Evolutionary conservation across 2,329 filamentous ascomycete species (phyloP), one percentile per base, ranked within the genome.

Genomic region (Penicillium frequentans): DNA sequence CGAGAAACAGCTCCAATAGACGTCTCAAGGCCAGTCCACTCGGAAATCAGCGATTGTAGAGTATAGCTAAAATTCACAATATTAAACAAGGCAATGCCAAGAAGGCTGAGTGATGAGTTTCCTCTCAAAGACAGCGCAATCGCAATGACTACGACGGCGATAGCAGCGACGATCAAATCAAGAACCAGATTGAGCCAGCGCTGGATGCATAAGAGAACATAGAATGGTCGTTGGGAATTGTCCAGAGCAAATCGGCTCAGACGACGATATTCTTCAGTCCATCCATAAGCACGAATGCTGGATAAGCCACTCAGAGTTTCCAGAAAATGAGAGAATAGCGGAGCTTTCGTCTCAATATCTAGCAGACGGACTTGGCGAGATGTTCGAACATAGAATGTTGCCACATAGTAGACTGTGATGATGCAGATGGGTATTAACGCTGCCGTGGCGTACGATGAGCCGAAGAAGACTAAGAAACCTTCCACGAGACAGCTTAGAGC

Each of bases 281-380:
- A 84, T 1, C 76, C 77, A 53, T 82, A 83, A 0, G 82, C 77
- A 9, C 82, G 79, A 35, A 85, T 79, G 0, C 81, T 84, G 1
- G 75, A 60, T 0, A 84, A 61, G 0, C 82, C 82, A 9, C 73
- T 69, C 0, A 83, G 62, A 0, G 79, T 80, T 54, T 85, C 82
- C 9, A 77, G 69, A 58, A 83, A 83, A 33, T 83, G 78, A 0
- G 81, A 79, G 61, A 80, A 82, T 0, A 84, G 70, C 1, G 80
- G 79, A 0, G 76, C 75, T 53, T 62, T 62, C 6, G 52, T 39
- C 46, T 62, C 55, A 10, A 57, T 62, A 21, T 62, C 60, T 21
- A 56, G 80, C 79, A 24, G 76, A 49, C 83, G 77, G 7, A 82
- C 63, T 58, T 81, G 79, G 1, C 79, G 73, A 6, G 77, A 79